Evolutionary conservation across 1,139 yeast genomes (phyloP), one percentile per base, ranked within the genome.

Genomic region (Magnusiomyces clavatus): DNA sequence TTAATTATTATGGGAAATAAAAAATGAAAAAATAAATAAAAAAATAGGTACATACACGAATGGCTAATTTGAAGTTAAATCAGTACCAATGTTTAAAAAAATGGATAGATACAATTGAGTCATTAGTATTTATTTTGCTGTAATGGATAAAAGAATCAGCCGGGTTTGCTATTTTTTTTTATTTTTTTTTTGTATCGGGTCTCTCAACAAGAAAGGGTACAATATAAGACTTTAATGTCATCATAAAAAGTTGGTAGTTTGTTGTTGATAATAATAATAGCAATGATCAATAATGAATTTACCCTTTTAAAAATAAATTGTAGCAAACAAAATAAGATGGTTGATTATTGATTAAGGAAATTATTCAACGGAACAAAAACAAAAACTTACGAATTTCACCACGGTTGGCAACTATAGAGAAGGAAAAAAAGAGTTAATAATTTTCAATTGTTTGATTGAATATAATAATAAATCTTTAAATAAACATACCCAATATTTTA

Each of bases 351-450:
- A 24, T 24, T 24, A 8, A 24, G 31, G 8, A 24, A 8, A 8
- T 8, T n/a, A n/a, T n/a, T n/a, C n/a, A n/a, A n/a, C n/a, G n/a
- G n/a, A n/a, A n/a, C n/a, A n/a, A n/a, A n/a, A n/a, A 14, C 16
- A 12, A 34, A 8, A 34, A 65, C 70, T 47, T 65, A 67, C 70
- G 94, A 63, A 86, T 86, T 71, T 90, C 98, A 62, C 97, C 97
- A 73, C 98, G 81, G 75, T 90, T 90, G 60, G 97, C 97, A 51
- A 90, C 97, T 64, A 51, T 20, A 39, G 36, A 85, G 72, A 24
- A 3, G 11, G 8, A 29, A 29, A 14, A 46, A 44, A 37, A 53
- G 50, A 16, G n/a, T 37, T 20, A 43, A 16, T 29, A 14, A 11
- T 43, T 11, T 43, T 13, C 3, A 35, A 20, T 37, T 13, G 31